Percentiles rank a stretch among this genome's conserved stretches.
Evolutionary conservation across 2,329 filamentous ascomycete genomes (phyloP).

Genomic region (Didymella exigua): DNA sequence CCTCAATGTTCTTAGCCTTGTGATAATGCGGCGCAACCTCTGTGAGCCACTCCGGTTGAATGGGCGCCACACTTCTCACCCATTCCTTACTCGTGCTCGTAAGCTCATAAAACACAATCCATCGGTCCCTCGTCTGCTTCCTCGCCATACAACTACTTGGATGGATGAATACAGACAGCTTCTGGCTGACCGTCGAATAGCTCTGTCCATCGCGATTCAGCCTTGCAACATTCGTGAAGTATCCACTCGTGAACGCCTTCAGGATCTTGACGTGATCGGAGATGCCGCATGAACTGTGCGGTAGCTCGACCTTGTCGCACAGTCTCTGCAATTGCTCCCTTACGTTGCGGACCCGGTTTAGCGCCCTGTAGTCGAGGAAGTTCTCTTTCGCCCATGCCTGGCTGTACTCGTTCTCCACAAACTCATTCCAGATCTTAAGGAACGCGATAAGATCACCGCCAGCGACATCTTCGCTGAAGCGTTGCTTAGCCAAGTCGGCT

Average conservation of each 20-base stretch:
- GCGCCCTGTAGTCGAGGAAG: conserved; percentile 87
- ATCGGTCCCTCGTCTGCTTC: conserved; percentile 79
- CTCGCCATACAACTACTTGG: conserved; percentile 73
- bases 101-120: conserved; percentile 85
- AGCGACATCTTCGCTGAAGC: conserved; percentile 75
- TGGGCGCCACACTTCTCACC: conserved; percentile 84
- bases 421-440: conserved; percentile 94
- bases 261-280: conserved; percentile 79
- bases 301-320: conserved; percentile 90
- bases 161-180: conserved; percentile 88
- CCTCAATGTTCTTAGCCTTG: conserved; percentile 88
- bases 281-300: conserved; percentile 68
- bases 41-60: conserved; percentile 82
- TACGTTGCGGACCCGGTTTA: conserved; percentile 87
- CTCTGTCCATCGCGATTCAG: conserved; percentile 82
- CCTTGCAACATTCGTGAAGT: conserved; percentile 90
- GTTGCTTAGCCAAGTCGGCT: conserved; percentile 84
- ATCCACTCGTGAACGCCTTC: conserved; percentile 86
- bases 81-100: conserved; percentile 89
- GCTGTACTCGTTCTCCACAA: conserved; percentile 89
- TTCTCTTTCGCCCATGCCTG: conserved; percentile 90
- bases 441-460: conserved; percentile 89
- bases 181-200: conserved; percentile 91
- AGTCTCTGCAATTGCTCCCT: conserved; percentile 90
- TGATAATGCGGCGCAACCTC: conserved; percentile 95